These are phyloP conservation scores for Wickerhamomyces bisporus DNA, from an alignment of 805 yeast species.

Conservation along the genomic window DNA sequence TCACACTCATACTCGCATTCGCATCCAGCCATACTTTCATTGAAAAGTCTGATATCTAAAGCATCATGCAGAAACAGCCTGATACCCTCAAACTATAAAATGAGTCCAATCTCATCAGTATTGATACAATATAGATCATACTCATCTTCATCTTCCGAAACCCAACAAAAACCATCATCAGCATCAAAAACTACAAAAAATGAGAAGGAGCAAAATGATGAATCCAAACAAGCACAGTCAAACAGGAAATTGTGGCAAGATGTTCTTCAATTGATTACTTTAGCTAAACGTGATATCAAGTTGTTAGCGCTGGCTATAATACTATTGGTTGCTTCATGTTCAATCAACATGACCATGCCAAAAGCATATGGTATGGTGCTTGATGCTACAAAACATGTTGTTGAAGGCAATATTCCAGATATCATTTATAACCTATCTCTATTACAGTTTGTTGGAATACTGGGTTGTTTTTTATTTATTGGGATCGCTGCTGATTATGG, in stretches of 20 bases:
- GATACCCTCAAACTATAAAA: too few species aligned
- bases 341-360: constrained; percentile 48
- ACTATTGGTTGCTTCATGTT: constrained; percentile 42
- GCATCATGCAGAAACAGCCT: too few species aligned
- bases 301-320: constrained; percentile 38
- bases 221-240: not conserved
- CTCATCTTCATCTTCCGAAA: too few species aligned
- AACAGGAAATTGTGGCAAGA: constrained; percentile 14
- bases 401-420: constrained; percentile 27
- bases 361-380: constrained; percentile 51
- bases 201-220: not conserved
- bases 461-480: constrained; percentile 37
- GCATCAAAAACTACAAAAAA: too few species aligned
- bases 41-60: too few species aligned
- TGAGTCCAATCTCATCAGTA: too few species aligned
- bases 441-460: constrained; percentile 52
- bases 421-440: constrained; percentile 50
- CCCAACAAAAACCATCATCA: too few species aligned
- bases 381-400: constrained; percentile 39
- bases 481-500: constrained; percentile 76
- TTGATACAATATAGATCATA: too few species aligned
- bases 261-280: constrained; percentile 33
- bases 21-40: too few species aligned
- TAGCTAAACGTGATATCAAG: constrained; percentile 42
- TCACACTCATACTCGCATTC: too few species aligned